phyloP scores from a whole-genome alignment of 1,139 yeast species.

The Candida freyschussii region DNA sequence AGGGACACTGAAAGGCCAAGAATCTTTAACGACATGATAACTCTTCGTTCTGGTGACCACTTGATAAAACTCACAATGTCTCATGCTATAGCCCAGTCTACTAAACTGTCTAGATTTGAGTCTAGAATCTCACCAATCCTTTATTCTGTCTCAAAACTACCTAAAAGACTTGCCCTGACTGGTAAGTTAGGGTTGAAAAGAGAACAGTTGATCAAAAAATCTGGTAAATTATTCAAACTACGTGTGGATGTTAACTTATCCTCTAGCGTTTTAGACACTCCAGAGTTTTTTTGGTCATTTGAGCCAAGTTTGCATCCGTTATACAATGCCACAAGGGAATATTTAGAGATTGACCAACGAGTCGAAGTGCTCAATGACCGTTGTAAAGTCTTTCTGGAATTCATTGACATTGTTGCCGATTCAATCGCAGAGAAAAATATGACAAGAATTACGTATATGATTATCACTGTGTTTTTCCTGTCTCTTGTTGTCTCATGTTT shows the following conservation, averaged over 20 bases:
- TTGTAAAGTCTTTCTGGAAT: constrained; percentile 88
- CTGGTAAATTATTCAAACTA: constrained; percentile 83
- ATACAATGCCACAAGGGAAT: constrained; percentile 85
- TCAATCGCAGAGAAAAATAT: constrained; percentile 91
- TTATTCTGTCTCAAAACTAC: constrained; percentile 80
- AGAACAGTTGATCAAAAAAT: constrained; percentile 75
- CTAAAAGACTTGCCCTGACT: constrained; percentile 83
- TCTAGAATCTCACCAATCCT: constrained; percentile 82
- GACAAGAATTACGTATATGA: constrained; percentile 87
- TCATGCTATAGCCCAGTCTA: constrained; percentile 95
- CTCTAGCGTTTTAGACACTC: constrained; percentile 88
- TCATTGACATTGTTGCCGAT: constrained; percentile 88
- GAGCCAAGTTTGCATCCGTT: constrained; percentile 95
- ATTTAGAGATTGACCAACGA: constrained; percentile 82
- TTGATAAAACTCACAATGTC: constrained; percentile 88
- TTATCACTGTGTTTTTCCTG: constrained; percentile 74
- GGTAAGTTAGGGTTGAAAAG: constrained; percentile 79
- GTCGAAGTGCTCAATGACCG: constrained; percentile 91
- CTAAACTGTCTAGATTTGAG: constrained; percentile 86
- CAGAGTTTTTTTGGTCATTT: constrained; percentile 93
- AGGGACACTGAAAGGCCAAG: constrained; percentile 78
- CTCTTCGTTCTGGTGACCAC: constrained; percentile 86
- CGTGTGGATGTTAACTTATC: constrained; percentile 91
- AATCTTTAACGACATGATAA: constrained; percentile 91
- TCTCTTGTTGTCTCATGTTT: constrained; percentile 66